These are phyloP conservation scores for Fusarium sacchari DNA, from an alignment of 2,329 filamentous ascomycete species.

Conservation along the genomic window DNA sequence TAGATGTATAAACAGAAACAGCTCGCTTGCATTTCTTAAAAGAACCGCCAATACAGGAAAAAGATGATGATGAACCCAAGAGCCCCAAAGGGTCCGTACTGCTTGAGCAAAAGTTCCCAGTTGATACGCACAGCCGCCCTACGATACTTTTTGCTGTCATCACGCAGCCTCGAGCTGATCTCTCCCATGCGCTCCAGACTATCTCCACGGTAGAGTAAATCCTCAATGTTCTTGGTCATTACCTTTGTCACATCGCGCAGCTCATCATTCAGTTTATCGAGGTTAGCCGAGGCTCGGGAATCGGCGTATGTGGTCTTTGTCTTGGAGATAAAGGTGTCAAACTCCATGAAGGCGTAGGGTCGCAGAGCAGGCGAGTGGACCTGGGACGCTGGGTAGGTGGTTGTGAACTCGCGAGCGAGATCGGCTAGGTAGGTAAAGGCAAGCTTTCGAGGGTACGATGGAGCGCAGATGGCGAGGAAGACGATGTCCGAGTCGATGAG, in stretches of 20 bases:
- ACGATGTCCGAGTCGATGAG: conserved; percentile 83
- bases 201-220: conserved; percentile 93
- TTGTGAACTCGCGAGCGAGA: conserved; percentile 89
- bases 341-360: conserved; percentile 97
- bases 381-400: conserved; percentile 79
- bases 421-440: conserved; percentile 98
- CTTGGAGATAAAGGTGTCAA: conserved; percentile 95
- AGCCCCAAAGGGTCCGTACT: conserved; percentile 91
- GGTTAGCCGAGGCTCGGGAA: conserved; percentile 87
- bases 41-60: conserved; percentile 94
- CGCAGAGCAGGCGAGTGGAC: conserved; percentile 80
- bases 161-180: conserved; percentile 84
- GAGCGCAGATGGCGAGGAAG: conserved; percentile 94
- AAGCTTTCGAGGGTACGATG: conserved; percentile 95
- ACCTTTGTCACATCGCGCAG: conserved; percentile 97
- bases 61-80: conserved; percentile 84
- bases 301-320: conserved; percentile 96
- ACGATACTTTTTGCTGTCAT: conserved; percentile 95
- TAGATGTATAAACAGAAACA: conserved; percentile 23
- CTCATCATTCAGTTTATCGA: conserved; percentile 96
- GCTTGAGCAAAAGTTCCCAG: conserved; percentile 95
- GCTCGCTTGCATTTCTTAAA: conserved; percentile 60
- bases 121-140: conserved; percentile 95
- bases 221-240: conserved; percentile 99
- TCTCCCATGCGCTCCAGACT: conserved; percentile 97